Percentiles rank a stretch among this genome's conserved stretches.
Conservation (phyloP, 2,329 filamentous ascomycete species). For the Hypoxylon sp. region DNA sequence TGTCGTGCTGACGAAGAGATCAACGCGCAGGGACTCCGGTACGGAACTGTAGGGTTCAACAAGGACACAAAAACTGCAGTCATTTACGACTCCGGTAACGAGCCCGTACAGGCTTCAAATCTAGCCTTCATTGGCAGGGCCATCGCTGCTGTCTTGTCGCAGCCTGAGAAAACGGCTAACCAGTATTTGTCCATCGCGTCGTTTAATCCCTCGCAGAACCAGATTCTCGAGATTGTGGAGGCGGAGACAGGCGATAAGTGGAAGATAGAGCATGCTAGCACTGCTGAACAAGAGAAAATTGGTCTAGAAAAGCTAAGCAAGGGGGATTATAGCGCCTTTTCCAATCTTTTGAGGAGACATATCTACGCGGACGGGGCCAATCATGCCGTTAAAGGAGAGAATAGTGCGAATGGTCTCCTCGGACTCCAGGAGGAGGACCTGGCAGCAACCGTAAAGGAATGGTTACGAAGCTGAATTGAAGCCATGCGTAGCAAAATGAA, state of each 20-base stretch:
- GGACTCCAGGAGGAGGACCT: constrained; percentile 51
- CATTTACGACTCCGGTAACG: constrained; percentile 70
- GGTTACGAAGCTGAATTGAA: constrained; percentile 38
- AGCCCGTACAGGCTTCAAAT: constrained; percentile 66
- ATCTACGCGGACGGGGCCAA: constrained; percentile 50
- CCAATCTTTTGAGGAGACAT: constrained; percentile 47
- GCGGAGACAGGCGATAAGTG: constrained; percentile 66
- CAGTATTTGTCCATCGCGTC: constrained; percentile 71
- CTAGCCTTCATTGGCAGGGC: constrained; percentile 66
- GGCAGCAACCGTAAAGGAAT: constrained; percentile 44
- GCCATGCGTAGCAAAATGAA: background rate
- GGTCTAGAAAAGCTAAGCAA: constrained; percentile 60
- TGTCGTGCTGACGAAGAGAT: background rate
- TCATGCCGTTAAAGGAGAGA: constrained; percentile 41
- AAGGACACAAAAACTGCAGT: constrained; percentile 63
- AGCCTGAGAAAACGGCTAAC: constrained; percentile 68
- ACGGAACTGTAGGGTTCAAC: constrained; percentile 67
- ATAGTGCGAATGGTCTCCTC: constrained; percentile 47
- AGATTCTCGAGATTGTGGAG: constrained; percentile 69
- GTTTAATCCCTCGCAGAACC: constrained; percentile 70
- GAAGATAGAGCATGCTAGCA: constrained; percentile 59
- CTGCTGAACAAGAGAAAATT: constrained; percentile 56
- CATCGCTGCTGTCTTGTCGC: constrained; percentile 65
- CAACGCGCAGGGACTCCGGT: constrained; percentile 59
- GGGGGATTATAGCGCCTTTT: constrained; percentile 57